Evolutionary conservation across 176 grass and related monocot species (phyloP).

Genomic region (Musa acuminata): DNA sequence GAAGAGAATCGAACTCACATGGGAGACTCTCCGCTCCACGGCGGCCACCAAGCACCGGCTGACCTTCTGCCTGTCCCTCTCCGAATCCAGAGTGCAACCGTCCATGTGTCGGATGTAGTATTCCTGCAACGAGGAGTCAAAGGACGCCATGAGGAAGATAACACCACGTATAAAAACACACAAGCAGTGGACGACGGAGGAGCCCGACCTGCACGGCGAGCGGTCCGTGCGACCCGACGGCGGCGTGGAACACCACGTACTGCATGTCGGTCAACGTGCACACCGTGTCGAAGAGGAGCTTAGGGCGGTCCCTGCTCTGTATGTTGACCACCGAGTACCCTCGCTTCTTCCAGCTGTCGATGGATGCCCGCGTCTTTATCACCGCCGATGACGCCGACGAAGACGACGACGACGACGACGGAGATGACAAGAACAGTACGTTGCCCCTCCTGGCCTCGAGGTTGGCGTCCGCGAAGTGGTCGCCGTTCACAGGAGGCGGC

Average conservation of each 20-base stretch:
- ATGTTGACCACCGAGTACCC: conserved; percentile 72
- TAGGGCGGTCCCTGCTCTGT: conserved; percentile 45
- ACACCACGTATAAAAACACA: neutral
- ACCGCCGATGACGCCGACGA: conserved; percentile 5
- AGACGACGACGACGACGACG: conserved; percentile 31
- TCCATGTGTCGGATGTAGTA: conserved; percentile 76
- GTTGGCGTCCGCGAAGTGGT: conserved; percentile 27
- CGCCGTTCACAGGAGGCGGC: conserved; percentile 32
- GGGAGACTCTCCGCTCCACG: conserved; percentile 39
- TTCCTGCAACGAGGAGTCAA: conserved; percentile 24
- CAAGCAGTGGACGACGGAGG: neutral
- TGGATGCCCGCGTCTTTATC: conserved; percentile 36
- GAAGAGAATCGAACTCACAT: neutral
- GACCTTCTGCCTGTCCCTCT: conserved; percentile 49
- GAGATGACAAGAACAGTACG: neutral
- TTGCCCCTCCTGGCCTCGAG: neutral
- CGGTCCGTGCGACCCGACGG: conserved; percentile 39
- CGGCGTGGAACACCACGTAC: conserved; percentile 71
- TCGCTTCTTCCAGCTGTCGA: conserved; percentile 54
- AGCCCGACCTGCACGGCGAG: conserved; percentile 48
- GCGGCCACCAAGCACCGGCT: conserved; percentile 60
- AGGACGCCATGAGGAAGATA: neutral
- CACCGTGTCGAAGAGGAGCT: conserved; percentile 72
- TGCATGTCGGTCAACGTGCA: conserved; percentile 75
- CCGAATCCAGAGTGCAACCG: conserved; percentile 44